Evolutionary conservation across 768 basidiomycete genomes (phyloP).

Genomic region (Postia placenta): DNA sequence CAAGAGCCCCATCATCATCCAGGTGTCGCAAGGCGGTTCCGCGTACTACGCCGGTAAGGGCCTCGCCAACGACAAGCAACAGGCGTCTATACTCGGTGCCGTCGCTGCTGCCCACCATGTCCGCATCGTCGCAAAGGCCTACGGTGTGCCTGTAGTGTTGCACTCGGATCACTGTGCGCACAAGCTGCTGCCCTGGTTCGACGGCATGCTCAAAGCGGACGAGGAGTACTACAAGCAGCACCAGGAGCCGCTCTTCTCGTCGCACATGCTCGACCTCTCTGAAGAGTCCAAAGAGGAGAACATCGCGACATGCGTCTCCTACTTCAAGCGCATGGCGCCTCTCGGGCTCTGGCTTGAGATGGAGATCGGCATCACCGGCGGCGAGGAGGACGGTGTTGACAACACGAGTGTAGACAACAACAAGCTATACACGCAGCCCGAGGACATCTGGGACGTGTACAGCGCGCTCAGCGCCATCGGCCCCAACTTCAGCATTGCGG

Average conservation of each 20-base stretch:
- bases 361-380: constrained; percentile 99
- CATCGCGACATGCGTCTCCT: constrained; percentile 88
- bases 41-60: constrained; percentile 98
- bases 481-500: constrained; percentile 96
- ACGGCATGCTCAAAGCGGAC: constrained; percentile 97
- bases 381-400: constrained; percentile 99
- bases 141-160: constrained; percentile 96
- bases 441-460: constrained; percentile 92
- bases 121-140: constrained; percentile 78
- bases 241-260: constrained; percentile 85
- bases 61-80: constrained; percentile 88
- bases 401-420: constrained; percentile 94
- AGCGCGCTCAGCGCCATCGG: constrained; percentile 74
- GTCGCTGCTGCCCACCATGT: constrained; percentile 89
- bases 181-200: constrained; percentile 98
- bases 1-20: constrained; percentile 96
- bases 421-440: constrained; percentile 93
- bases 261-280: constrained; percentile 98
- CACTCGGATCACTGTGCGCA: constrained; percentile 99
- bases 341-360: constrained; percentile 97
- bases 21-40: constrained; percentile 94
- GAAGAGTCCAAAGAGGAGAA: constrained; percentile 91
- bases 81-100: constrained; percentile 92
- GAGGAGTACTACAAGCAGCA: constrained; percentile 89
- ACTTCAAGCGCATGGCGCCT: constrained; percentile 93